A percentile compares a stretch with the other conserved stretches of the same genome.
Conservation (phyloP, 306 rosid genomes). For the Senna siamea region DNA sequence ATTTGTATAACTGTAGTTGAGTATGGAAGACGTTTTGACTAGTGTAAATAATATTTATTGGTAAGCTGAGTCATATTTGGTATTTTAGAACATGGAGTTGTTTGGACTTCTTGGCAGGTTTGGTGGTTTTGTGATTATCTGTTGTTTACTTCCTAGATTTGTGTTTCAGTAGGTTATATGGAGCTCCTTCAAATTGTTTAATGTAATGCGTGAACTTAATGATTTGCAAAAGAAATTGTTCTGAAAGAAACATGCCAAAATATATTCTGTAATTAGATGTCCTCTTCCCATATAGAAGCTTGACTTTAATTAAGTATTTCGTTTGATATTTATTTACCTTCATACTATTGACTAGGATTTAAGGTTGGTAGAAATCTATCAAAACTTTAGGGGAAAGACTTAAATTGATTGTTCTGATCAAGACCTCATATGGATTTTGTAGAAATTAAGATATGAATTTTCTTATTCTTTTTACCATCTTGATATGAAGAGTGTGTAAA, state of each 20-base stretch:
- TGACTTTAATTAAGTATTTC: neutral
- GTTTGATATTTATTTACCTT: neutral
- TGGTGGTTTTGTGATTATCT: neutral
- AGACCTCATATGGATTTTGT: neutral
- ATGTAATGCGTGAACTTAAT: neutral
- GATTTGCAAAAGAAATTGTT: neutral
- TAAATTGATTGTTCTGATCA: neutral
- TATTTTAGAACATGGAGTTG: neutral
- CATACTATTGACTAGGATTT: neutral
- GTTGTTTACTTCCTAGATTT: neutral
- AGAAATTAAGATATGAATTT: too few relatives aligned
- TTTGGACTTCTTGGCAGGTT: neutral
- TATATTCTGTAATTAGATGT: neutral
- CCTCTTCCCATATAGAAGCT: neutral
- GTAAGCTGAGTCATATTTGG: neutral
- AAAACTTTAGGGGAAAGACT: too few relatives aligned
- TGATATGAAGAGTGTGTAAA: too few relatives aligned
- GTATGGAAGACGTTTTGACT: slow-evolving; percentile 17
- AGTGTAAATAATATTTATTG: too few relatives aligned
- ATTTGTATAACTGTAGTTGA: neutral
- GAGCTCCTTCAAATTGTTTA: neutral
- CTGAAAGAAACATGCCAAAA: neutral
- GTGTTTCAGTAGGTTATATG: neutral
- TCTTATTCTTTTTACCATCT: too few relatives aligned
- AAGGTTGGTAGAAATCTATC: too few relatives aligned